Conservation (phyloP, 2,329 filamentous ascomycete genomes). For the Cordyceps farinosa region DNA sequence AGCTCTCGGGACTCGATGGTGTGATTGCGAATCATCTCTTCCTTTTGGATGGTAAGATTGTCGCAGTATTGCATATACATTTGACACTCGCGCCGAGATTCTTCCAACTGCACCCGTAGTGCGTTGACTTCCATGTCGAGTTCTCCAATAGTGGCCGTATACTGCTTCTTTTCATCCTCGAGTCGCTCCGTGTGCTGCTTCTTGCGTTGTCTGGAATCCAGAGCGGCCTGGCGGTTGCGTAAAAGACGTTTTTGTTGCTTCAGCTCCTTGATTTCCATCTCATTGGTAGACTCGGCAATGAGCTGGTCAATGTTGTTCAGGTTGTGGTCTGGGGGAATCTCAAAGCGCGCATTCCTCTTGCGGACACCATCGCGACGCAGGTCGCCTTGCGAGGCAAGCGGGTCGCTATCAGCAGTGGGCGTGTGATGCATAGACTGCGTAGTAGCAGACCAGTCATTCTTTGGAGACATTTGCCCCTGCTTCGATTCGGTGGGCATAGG, state of each 20-base stretch:
- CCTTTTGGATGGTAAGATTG: constrained; percentile 77
- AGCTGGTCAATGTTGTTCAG: constrained; percentile 92
- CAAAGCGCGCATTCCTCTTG: constrained; percentile 98
- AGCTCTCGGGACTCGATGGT: constrained; percentile 88
- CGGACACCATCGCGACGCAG: constrained; percentile 81
- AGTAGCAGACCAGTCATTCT: constrained; percentile 55
- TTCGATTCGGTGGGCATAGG: constrained; percentile 47
- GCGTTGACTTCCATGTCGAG: constrained; percentile 74
- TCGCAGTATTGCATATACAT: constrained; percentile 73
- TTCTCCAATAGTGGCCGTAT: constrained; percentile 68
- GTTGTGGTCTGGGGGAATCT: constrained; percentile 91
- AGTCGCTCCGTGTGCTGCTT: constrained; percentile 97
- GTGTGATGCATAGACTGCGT: constrained; percentile 53
- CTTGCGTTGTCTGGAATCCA: constrained; percentile 95
- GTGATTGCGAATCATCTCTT: constrained; percentile 83
- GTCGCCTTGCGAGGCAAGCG: constrained; percentile 71
- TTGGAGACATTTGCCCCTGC: constrained; percentile 40
- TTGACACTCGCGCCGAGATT: constrained; percentile 69
- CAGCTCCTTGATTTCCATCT: constrained; percentile 93
- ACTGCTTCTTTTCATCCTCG: constrained; percentile 95
- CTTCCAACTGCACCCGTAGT: constrained; percentile 66
- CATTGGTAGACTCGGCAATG: constrained; percentile 82
- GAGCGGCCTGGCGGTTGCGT: constrained; percentile 91
- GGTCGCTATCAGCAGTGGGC: constrained; percentile 63
- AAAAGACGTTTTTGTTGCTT: constrained; percentile 97